Evolutionary conservation across 306 rosid species (phyloP), one percentile per base, ranked within the genome.

Genomic region (Prunus padus): DNA sequence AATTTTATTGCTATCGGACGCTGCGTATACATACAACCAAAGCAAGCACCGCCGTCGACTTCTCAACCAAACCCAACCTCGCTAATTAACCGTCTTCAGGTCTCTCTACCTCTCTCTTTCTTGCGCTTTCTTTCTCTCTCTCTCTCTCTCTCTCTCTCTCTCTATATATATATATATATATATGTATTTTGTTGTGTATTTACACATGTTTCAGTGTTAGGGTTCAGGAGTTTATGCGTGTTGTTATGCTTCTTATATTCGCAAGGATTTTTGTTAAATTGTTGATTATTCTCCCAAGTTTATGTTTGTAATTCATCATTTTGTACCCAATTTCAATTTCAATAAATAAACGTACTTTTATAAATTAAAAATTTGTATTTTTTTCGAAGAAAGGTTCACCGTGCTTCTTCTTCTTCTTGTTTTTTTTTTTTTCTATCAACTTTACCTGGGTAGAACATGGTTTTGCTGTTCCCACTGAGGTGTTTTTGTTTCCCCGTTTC

Each of bases 171-270:
- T 56, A 10, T 13, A 4, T 28, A 15, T 46, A 0, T 63, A 2
- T 22, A 44, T 22, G 4, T n/a, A 23, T n/a, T 16, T 0, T 44
- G 46, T 0, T 18, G 18, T 70, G 0, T 40, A 8, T 57, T n/a
- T n/a, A n/a, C n/a, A n/a, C n/a, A n/a, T n/a, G n/a, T n/a, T n/a
- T n/a, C n/a, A n/a, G n/a, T 52, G 49, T 42, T 79, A 45, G 67
- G 71, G 74, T 69, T 76, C 22, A 31, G 61, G 40, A 45, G 18
- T 26, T 69, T 64, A 8, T 22, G 47, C 20, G 10, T 52, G 14
- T 25, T 46, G 79, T 52, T 65, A 65, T 59, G 59, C 69, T 57
- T 59, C 57, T 26, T 42, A n/a, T 26, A 60, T 26, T 63, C 26
- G 28, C 44, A 22, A 46, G 8, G 56, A 42, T 2, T 57, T 59